phyloP scores from a whole-genome alignment of 139 green algal genomes.

The Micromonas commoda region DNA sequence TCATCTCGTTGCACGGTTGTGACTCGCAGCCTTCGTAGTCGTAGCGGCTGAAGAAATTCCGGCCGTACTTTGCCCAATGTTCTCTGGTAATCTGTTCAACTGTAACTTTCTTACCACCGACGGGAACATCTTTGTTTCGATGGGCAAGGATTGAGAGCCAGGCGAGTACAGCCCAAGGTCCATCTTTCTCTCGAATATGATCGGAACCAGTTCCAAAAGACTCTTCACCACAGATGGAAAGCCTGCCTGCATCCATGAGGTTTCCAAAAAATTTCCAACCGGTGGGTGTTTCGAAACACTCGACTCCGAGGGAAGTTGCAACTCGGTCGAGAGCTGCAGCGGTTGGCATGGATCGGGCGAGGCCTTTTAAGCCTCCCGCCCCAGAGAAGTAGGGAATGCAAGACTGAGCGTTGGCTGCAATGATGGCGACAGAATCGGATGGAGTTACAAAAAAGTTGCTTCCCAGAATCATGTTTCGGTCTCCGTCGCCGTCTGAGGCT shows the following conservation, averaged over 20 bases:
- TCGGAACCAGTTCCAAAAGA: slow-evolving; percentile 93
- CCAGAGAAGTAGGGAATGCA: slow-evolving; percentile 91
- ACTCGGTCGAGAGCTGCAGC: slow-evolving; percentile 89
- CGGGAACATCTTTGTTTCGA: slow-evolving; percentile 78
- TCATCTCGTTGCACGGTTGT: slow-evolving; percentile 70
- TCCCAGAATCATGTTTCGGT: slow-evolving; percentile 99
- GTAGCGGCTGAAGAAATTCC: slow-evolving; percentile 88
- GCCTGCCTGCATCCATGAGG: slow-evolving; percentile 52
- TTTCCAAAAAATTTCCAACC: slow-evolving; percentile 63
- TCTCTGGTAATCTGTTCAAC: slow-evolving; percentile 85
- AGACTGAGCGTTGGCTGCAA: slow-evolving; percentile 88
- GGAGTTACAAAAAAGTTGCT: slow-evolving; percentile 95
- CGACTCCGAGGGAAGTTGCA: slow-evolving; percentile 66
- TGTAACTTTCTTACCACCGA: slow-evolving; percentile 67
- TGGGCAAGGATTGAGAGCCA: slow-evolving; percentile 88
- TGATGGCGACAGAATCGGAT: slow-evolving; percentile 95
- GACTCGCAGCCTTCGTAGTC: slow-evolving; percentile 64
- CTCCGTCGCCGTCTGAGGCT: slow-evolving; percentile 67
- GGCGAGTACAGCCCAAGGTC: slow-evolving; percentile 83
- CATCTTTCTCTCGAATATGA: slow-evolving; percentile 90
- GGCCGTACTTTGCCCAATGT: slow-evolving; percentile 91
- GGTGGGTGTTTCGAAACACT: slow-evolving; percentile 88
- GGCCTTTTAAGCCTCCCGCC: slow-evolving; percentile 87
- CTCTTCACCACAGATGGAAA: slow-evolving; percentile 80
- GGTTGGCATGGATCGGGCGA: slow-evolving; percentile 97